Base-by-base conservation (phyloP, 148 eudicot genomes). In the Persicaria tinctoria region DNA sequence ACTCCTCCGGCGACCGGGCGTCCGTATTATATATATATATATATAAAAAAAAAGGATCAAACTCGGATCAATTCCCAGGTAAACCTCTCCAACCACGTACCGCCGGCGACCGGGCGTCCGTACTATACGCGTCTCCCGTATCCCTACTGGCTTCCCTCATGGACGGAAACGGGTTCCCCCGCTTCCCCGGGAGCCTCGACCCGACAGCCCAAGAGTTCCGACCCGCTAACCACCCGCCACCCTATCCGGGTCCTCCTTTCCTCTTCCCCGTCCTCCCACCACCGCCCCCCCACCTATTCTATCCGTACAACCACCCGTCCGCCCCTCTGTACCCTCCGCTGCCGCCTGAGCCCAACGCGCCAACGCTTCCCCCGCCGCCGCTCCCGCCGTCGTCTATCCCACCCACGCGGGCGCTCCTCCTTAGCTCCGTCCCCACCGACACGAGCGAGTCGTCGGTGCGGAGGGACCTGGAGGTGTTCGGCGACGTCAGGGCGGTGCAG, bases 401-500 rank as follows among this genome's bases (percentile, higher is more conserved):
- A 17, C 89, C 98, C 2, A 82, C 98, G 2, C 64, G 98, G 10
- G 81, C 91, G 0, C 12, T 93, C 0, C 84, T 89, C 1, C 60
- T 93, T 1, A 84, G 87, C 81, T 82, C 84, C 4, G 97, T 91
- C 62, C 89, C 93, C 11, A 11, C 80, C 2, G 78, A 76, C 63
- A 85, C 86, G 4, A 86, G 88, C 77, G 98, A 93, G 63, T 83
- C 98, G 5, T 68, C 75, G 5, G 62, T 94, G 1, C 70, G 98
- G 71, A 69, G 93, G 5, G 96, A 91, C 1, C 41, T 94, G 47
- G 97, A 94, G 75, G 53, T 84, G 6, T 92, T 88, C 80, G 98
- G 98, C 0, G 96, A 94, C 71, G 93, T 94, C 0, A 51, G 98
- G 44, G 88, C 97, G 5, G 97, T 94, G 2, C 80, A 89, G 78